Evolutionary conservation across 306 rosid species (phyloP).

Genomic region (Pterocarpus macrocarpus): DNA sequence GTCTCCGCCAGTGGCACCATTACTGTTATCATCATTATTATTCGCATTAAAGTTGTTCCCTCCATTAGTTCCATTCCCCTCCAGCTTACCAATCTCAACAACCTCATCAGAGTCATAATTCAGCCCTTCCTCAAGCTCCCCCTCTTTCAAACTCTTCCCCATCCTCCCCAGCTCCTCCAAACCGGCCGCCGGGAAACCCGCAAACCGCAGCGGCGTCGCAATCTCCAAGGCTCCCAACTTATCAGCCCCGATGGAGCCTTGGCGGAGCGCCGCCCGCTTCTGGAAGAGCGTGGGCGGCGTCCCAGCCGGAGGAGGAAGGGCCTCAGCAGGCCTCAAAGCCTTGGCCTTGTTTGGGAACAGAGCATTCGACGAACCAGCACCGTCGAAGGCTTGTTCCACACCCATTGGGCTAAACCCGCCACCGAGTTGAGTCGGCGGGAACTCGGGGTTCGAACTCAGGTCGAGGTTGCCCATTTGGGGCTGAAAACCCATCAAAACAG

Average conservation of each 20-base stretch:
- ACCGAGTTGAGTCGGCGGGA: slow-evolving; percentile 32
- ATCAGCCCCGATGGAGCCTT: slow-evolving; percentile 48
- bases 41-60: background rate
- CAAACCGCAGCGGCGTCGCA: slow-evolving; percentile 28
- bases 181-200: background rate
- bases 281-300: slow-evolving; percentile 66
- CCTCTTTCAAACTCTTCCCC: slow-evolving; percentile 46
- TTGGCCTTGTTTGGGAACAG: slow-evolving; percentile 58
- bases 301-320: slow-evolving; percentile 50
- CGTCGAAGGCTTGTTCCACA: slow-evolving; percentile 43
- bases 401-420: slow-evolving; percentile 42
- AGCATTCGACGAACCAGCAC: slow-evolving; percentile 48
- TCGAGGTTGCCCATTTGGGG: slow-evolving; percentile 48
- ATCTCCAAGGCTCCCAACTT: slow-evolving; percentile 52
- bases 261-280: slow-evolving; percentile 65
- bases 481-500: slow-evolving; percentile 54
- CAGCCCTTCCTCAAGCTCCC: slow-evolving; percentile 62
- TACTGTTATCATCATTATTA: too few relatives aligned
- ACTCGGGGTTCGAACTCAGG: slow-evolving; percentile 51
- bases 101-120: slow-evolving; percentile 72
- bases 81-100: slow-evolving; percentile 54
- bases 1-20: slow-evolving; percentile 50
- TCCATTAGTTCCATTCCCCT: slow-evolving; percentile 56
- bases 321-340: slow-evolving; percentile 55
- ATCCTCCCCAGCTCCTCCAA: slow-evolving; percentile 50